A percentile compares a stretch with the other conserved stretches of the same genome.
Conservation (phyloP, 805 yeast genomes). For the Sugiyamaella marilandica region DNA sequence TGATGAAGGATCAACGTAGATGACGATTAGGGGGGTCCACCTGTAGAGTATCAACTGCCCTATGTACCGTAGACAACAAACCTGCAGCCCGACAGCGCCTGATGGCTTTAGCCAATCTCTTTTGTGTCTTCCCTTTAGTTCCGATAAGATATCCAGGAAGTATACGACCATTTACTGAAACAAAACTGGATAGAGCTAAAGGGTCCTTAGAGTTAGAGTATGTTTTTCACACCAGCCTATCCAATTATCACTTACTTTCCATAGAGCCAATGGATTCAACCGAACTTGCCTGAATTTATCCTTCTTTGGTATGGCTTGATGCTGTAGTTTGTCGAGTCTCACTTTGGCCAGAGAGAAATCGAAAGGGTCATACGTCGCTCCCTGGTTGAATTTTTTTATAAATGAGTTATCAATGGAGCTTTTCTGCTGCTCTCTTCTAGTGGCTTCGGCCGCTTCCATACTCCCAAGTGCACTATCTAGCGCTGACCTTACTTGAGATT, state of each 20-base stretch:
- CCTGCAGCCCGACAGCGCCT: constrained; percentile 80
- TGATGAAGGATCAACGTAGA: neutral
- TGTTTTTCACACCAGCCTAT: constrained; percentile 54
- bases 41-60: constrained; percentile 17
- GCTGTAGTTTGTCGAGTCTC: constrained; percentile 38
- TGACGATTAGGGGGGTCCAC: constrained; percentile 10
- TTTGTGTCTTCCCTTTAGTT: constrained; percentile 60
- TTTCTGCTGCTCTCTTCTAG: constrained; percentile 6
- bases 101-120: constrained; percentile 66
- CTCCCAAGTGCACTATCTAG: constrained; percentile 1
- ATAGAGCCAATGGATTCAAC: constrained; percentile 21
- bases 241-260: constrained; percentile 18
- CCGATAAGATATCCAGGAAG: constrained; percentile 69
- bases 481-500: neutral
- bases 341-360: constrained; percentile 64
- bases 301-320: constrained; percentile 4
- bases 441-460: constrained; percentile 3
- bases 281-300: constrained; percentile 29
- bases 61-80: constrained; percentile 68
- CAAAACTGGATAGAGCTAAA: constrained; percentile 55
- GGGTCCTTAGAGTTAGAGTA: constrained; percentile 60
- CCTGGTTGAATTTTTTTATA: constrained; percentile 45
- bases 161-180: constrained; percentile 71
- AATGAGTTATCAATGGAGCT: constrained; percentile 34
- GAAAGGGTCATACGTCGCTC: constrained; percentile 70